Evolutionary conservation across 2,329 filamentous ascomycete genomes (phyloP).

Genomic region (Torrubiellomyces zombiae): DNA sequence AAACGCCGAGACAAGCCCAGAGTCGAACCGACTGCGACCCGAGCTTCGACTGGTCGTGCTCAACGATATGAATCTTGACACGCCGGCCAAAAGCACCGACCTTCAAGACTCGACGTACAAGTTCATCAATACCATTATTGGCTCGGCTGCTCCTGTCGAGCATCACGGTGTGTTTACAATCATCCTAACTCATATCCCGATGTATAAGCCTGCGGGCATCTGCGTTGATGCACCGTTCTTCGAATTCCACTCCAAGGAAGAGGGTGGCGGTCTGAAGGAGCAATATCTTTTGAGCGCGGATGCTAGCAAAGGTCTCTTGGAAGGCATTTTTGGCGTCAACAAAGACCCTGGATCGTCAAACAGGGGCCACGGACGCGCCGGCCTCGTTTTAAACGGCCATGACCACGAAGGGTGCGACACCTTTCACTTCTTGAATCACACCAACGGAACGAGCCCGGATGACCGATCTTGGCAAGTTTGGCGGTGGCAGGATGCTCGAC

Average conservation of each 20-base stretch:
- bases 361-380: slow-evolving; percentile 49
- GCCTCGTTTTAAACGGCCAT: slow-evolving; percentile 79
- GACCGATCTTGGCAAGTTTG: slow-evolving; percentile 33
- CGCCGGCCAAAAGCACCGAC: slow-evolving; percentile 48
- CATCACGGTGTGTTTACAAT: slow-evolving; percentile 57
- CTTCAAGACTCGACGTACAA: slow-evolving; percentile 63
- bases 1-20: slow-evolving; percentile 24
- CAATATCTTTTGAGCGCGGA: slow-evolving; percentile 76
- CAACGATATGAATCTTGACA: slow-evolving; percentile 89
- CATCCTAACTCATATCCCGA: slow-evolving; percentile 78
- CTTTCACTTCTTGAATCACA: slow-evolving; percentile 63
- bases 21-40: slow-evolving; percentile 35
- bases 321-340: slow-evolving; percentile 69
- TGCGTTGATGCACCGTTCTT: slow-evolving; percentile 80
- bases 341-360: slow-evolving; percentile 40
- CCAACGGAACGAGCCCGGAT: slow-evolving; percentile 19
- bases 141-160: slow-evolving; percentile 42
- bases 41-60: slow-evolving; percentile 71
- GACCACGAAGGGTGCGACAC: slow-evolving; percentile 91
- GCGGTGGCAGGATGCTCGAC: slow-evolving; percentile 28
- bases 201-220: slow-evolving; percentile 67
- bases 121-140: slow-evolving; percentile 57
- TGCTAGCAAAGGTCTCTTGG: slow-evolving; percentile 58
- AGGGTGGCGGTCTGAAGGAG: slow-evolving; percentile 61
- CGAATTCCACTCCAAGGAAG: slow-evolving; percentile 50